Base-by-base conservation (phyloP, 176 grass and related monocot genomes). In the Oryza meridionalis region DNA sequence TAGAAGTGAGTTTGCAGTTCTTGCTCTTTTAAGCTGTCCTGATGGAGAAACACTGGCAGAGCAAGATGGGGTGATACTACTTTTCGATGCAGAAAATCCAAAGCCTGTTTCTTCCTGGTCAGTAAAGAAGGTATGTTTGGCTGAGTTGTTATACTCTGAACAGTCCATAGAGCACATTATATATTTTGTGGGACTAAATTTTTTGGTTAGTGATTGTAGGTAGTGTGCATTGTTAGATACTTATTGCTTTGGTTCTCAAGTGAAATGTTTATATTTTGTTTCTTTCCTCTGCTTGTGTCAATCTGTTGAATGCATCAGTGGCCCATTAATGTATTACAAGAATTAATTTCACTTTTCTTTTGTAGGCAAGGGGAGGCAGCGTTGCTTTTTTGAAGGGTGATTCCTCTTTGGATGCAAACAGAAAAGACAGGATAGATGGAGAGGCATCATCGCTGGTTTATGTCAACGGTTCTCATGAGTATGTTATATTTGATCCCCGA, bases 401-500 rank as follows among this genome's bases (percentile, higher is more conserved):
- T 33, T 8, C 47, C 65, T 86, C 88, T 78, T 66, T 82, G 22
- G 70, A 81, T 70, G 74, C 58, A 31, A 68, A 88, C 22, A 80
- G 29, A 14, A 75, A 84, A 66, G 69, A 67, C 76, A 77, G 61
- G 11, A 37, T 37, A 37, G 82, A 70, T 67, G 80, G 25, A 62
- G 72, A 83, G 73, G 63, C 72, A 45, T 58, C 53, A 61, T 84
- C 88, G 37, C 62, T 96, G 51, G 91, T 82, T 49, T 99, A 92
- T 29, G 29, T 99, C 62, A 99, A 92, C 72, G 44, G 93, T 77
- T 86, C 85, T 45, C 93, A 94, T 83, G 91, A 99, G 62, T 99
- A 99, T 76, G 77, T 76, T 67, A 68, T 96, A 51, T 96, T 94
- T 89, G 86, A 99, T 95, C 93, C 96, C 71, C 84, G 81, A 63